Percentiles rank a stretch among this genome's conserved stretches.
These are phyloP conservation scores for Thalassiosira mediterranea DNA, from an alignment of 352 stramenopile species.

Conservation along the genomic window DNA sequence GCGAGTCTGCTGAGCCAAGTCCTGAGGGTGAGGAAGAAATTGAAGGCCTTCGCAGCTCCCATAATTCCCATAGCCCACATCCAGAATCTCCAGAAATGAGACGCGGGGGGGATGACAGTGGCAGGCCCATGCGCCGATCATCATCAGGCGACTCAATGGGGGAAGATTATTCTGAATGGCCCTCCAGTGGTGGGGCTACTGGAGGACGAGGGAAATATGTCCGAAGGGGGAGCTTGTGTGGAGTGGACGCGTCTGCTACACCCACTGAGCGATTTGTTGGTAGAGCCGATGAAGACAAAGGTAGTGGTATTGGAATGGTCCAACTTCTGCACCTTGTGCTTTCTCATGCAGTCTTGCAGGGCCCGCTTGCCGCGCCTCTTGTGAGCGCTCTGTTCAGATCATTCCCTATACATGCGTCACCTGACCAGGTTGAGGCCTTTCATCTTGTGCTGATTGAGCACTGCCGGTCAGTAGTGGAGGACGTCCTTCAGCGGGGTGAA, in stretches of 20 bases:
- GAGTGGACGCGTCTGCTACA: slow-evolving; percentile 45
- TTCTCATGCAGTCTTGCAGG: slow-evolving; percentile 68
- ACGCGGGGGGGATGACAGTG: background rate
- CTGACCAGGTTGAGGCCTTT: slow-evolving; percentile 82
- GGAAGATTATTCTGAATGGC: slow-evolving; percentile 48
- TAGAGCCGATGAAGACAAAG: slow-evolving; percentile 46
- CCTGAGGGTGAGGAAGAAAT: background rate
- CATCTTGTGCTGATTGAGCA: slow-evolving; percentile 82
- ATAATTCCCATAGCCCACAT: too few species aligned
- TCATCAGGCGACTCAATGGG: slow-evolving; percentile 15
- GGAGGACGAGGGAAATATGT: background rate
- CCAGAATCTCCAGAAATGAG: too few species aligned
- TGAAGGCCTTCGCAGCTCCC: background rate
- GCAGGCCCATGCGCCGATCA: background rate
- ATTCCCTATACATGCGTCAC: slow-evolving; percentile 81
- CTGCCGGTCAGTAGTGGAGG: slow-evolving; percentile 71
- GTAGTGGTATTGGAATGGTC: slow-evolving; percentile 72
- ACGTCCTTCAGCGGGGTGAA: slow-evolving; percentile 76
- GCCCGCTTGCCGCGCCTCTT: slow-evolving; percentile 68
- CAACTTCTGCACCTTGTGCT: slow-evolving; percentile 77
- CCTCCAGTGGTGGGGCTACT: slow-evolving; percentile 2
- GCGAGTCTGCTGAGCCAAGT: background rate
- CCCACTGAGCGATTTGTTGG: slow-evolving; percentile 76
- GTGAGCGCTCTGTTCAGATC: slow-evolving; percentile 76
- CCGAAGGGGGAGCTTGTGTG: slow-evolving; percentile 51